These are phyloP conservation scores for Lepidium didymum DNA, from an alignment of 345 rosid genomes.

Conservation along the genomic window DNA sequence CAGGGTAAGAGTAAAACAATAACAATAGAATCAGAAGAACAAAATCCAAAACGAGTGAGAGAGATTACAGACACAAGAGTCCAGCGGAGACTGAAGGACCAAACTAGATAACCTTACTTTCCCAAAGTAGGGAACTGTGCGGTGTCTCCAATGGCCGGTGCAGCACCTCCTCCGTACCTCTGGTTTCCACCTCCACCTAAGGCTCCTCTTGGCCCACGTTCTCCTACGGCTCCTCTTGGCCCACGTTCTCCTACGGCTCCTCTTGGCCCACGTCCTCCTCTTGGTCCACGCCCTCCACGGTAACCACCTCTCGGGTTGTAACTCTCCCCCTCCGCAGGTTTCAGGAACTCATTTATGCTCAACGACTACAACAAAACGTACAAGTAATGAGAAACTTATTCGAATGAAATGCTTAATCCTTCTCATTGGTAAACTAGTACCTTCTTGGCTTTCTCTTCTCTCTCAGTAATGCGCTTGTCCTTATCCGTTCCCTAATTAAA, in stretches of 20 bases:
- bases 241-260: constrained; percentile 14
- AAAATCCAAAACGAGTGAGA: constrained; percentile 6
- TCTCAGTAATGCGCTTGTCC: constrained; percentile 54
- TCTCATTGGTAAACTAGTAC: constrained; percentile 21
- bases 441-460: constrained; percentile 62
- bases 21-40: constrained; percentile 8
- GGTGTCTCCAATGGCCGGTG: constrained; percentile 57
- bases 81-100: background rate
- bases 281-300: constrained; percentile 35
- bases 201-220: background rate
- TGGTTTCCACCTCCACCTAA: constrained; percentile 16
- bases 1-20: background rate
- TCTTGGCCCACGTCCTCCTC: constrained; percentile 15
- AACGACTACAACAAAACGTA: constrained; percentile 33
- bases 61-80: constrained; percentile 9
- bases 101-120: constrained; percentile 11
- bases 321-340: constrained; percentile 56
- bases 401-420: background rate
- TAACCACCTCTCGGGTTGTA: constrained; percentile 38
- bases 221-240: constrained; percentile 23
- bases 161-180: background rate
- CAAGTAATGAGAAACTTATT: background rate
- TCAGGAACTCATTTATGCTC: constrained; percentile 66
- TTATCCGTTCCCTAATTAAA: constrained; percentile 51
- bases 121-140: constrained; percentile 71